Evolutionary conservation across 495 filamentous ascomycete species (phyloP).

Genomic region (Penicillium pancosmium): DNA sequence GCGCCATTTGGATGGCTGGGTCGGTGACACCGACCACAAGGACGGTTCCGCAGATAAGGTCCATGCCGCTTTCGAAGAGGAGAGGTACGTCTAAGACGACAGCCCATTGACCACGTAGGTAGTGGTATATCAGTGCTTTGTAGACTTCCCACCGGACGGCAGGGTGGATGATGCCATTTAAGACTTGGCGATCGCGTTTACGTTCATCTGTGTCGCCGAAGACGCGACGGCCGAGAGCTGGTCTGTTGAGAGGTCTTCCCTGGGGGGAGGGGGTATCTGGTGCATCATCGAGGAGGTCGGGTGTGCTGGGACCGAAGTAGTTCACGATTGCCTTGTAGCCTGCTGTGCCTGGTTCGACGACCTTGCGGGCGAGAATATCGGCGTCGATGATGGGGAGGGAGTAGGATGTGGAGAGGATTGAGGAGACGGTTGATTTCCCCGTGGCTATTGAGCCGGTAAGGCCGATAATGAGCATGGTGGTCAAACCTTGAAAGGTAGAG

Average conservation of each 20-base stretch:
- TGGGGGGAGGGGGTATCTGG: constrained; percentile 32
- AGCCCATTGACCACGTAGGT: constrained; percentile 74
- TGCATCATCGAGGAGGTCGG: constrained; percentile 64
- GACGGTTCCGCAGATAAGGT: constrained; percentile 77
- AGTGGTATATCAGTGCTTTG: constrained; percentile 62
- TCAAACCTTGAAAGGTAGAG: neutral
- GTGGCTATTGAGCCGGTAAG: constrained; percentile 97
- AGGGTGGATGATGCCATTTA: constrained; percentile 93
- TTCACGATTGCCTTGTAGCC: constrained; percentile 79
- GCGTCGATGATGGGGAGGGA: constrained; percentile 93
- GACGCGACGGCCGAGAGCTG: constrained; percentile 79
- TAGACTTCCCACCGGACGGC: constrained; percentile 79
- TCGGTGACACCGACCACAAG: constrained; percentile 82
- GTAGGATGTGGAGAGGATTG: constrained; percentile 75
- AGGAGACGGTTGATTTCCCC: constrained; percentile 94
- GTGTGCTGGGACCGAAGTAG: constrained; percentile 78
- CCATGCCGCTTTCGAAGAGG: constrained; percentile 84
- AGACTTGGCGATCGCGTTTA: constrained; percentile 64
- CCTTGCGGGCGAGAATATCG: constrained; percentile 85
- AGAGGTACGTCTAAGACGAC: constrained; percentile 93
- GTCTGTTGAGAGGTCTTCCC: constrained; percentile 78
- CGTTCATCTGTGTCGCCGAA: constrained; percentile 73
- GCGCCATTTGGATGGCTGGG: constrained; percentile 74
- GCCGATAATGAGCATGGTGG: constrained; percentile 86
- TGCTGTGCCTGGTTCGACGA: constrained; percentile 85